Evolutionary conservation across 2,329 filamentous ascomycete species (phyloP), one percentile per base, ranked within the genome.

Genomic region (Didymella keratinophila): DNA sequence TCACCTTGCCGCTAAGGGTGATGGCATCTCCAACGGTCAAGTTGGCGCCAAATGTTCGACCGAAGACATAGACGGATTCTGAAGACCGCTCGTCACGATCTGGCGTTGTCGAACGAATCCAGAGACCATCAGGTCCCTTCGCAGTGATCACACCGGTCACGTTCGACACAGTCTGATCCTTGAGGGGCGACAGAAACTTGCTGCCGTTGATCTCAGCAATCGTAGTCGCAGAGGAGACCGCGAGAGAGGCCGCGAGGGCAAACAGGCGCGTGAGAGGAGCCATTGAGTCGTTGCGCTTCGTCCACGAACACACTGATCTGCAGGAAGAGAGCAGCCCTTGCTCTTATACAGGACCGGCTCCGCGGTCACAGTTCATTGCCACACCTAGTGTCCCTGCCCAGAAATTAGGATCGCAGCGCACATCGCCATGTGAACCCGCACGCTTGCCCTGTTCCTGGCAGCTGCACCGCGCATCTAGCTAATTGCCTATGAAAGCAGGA

Each of bases 121-220:
- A 91, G 70, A 91, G 81, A 12, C 89, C 89, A 58, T 79, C 80
- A 14, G 83, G 81, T 0, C 83, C 81, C 69, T 86, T 87, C 32
- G 87, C 89, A 18, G 87, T 88, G 16, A 91, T 82, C 11, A 90
- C 76, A 36, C 89, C 89, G 32, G 82, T 82, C 55, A 91, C 80
- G 56, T 84, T 83, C 21, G 81, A 82, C 49, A 90, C 84, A 7
- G 76, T 77, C 70, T 86, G 76, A 47, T 83, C 84, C 9, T 79
- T 79, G 71, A 85, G 84, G 0, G 87, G 83, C 16, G 89, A 91
- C 46, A 89, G 73, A 74, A 85, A 91, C 21, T 76, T 81, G 68
- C 86, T 81, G 64, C 88, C 88, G 65, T 89, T 91, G 81, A 91
- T 89, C 34, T 90, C 89, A 67, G 87, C 65, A 44, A 70, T 65